Percentiles rank a stretch among this genome's conserved stretches.
phyloP scores from a whole-genome alignment of 306 rosid genomes.

The Cicer yamashitae region DNA sequence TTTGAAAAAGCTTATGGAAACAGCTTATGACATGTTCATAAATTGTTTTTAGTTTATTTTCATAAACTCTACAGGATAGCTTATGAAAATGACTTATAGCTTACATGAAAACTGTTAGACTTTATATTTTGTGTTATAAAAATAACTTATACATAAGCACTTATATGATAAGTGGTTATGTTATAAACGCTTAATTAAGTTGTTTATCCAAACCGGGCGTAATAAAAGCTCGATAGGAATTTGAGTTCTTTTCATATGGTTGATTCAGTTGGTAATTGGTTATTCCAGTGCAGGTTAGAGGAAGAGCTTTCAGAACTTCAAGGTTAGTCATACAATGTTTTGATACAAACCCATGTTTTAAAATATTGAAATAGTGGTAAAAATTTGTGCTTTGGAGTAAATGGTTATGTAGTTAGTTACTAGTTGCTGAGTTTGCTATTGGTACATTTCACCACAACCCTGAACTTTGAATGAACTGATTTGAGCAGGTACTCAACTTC shows the following conservation, averaged over 20 bases:
- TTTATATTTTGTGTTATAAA: too few relatives aligned
- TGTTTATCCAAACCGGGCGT: neutral
- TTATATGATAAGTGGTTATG: neutral
- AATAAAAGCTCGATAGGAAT: conserved; percentile 7
- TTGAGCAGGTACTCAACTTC: conserved; percentile 87
- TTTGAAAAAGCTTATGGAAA: neutral
- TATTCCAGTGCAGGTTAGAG: conserved; percentile 99
- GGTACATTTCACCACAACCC: conserved; percentile 2
- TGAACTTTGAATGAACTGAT: conserved; percentile 39
- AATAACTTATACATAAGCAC: neutral
- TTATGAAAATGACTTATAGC: neutral
- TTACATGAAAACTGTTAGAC: too few relatives aligned
- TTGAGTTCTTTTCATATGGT: conserved; percentile 37
- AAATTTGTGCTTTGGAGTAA: conserved; percentile 28
- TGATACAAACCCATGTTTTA: neutral
- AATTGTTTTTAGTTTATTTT: neutral
- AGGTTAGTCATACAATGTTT: conserved; percentile 62
- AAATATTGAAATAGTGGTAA: neutral
- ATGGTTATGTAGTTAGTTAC: conserved; percentile 6
- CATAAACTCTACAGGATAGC: neutral
- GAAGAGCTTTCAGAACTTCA: conserved; percentile 89
- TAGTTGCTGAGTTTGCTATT: conserved; percentile 16
- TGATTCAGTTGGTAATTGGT: conserved; percentile 68
- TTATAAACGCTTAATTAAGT: too few relatives aligned
- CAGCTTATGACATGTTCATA: neutral